phyloP scores from a whole-genome alignment of 495 filamentous ascomycete species.

The Letharia lupina region DNA sequence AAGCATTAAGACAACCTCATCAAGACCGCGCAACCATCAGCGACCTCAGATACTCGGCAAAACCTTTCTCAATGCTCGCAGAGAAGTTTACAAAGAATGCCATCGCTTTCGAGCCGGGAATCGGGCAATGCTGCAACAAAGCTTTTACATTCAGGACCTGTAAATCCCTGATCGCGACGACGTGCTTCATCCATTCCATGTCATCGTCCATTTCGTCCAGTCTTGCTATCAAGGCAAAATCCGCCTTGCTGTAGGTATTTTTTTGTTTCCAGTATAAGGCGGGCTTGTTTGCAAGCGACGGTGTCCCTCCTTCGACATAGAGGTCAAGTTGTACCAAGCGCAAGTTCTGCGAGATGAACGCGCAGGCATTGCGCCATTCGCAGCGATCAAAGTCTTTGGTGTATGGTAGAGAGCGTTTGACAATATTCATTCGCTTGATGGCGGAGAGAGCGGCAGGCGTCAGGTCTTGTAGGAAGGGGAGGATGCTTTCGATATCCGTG shows the following conservation, averaged over 20 bases:
- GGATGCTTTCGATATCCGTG: conserved; percentile 43
- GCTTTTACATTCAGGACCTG: conserved; percentile 36
- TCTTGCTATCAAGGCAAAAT: conserved; percentile 34
- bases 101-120: conserved; percentile 36
- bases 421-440: conserved; percentile 37
- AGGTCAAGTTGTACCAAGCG: conserved; percentile 35
- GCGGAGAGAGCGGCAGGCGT: conserved; percentile 35
- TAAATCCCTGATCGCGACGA: conserved; percentile 35
- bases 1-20: background rate
- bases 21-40: conserved; percentile 26
- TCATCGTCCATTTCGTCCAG: conserved; percentile 31
- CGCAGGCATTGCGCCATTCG: conserved; percentile 43
- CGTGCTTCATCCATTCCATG: conserved; percentile 44
- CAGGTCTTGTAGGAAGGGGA: conserved; percentile 48
- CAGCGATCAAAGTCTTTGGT: conserved; percentile 42
- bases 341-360: conserved; percentile 32
- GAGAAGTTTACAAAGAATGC: conserved; percentile 44
- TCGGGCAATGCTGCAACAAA: conserved; percentile 34
- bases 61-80: conserved; percentile 41
- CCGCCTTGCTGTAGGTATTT: conserved; percentile 30
- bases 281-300: conserved; percentile 26
- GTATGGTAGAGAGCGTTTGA: conserved; percentile 42
- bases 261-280: conserved; percentile 34
- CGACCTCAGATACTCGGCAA: conserved; percentile 38
- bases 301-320: conserved; percentile 34